These are phyloP conservation scores for Salicornia ramosissima DNA, from an alignment of 148 eudicot species.

Conservation along the genomic window DNA sequence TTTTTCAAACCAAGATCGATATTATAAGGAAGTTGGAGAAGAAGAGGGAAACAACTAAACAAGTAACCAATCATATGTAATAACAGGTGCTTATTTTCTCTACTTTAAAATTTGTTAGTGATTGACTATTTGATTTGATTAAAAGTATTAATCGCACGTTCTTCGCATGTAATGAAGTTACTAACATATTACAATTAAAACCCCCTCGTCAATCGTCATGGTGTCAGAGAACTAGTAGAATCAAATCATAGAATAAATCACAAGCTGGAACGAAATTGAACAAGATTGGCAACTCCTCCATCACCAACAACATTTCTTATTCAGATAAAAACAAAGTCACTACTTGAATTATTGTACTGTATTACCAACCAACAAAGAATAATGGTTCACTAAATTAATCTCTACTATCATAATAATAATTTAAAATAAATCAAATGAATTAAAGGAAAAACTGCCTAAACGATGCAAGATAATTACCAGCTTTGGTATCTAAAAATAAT, in stretches of 20 bases:
- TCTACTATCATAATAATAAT: neutral
- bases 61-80: too few relatives aligned
- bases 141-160: neutral
- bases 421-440: conserved; percentile 9
- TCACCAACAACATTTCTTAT: conserved; percentile 9
- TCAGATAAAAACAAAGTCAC: conserved; percentile 6
- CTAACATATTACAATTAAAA: neutral
- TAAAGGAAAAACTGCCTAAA: conserved; percentile 13
- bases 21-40: too few relatives aligned
- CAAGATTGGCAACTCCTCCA: neutral
- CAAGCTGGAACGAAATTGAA: neutral
- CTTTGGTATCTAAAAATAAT: neutral
- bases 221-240: conserved; percentile 12
- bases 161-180: neutral
- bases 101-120: too few relatives aligned
- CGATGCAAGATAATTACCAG: neutral
- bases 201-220: neutral
- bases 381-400: conserved; percentile 3
- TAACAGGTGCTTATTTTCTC: too few relatives aligned
- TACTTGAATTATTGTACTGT: conserved; percentile 13
- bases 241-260: neutral
- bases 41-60: too few relatives aligned
- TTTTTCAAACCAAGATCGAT: too few relatives aligned
- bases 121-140: neutral
- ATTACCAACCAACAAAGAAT: conserved; percentile 18